Conservation (phyloP, 148 eudicot species). For the Nepenthes mirabilis region DNA sequence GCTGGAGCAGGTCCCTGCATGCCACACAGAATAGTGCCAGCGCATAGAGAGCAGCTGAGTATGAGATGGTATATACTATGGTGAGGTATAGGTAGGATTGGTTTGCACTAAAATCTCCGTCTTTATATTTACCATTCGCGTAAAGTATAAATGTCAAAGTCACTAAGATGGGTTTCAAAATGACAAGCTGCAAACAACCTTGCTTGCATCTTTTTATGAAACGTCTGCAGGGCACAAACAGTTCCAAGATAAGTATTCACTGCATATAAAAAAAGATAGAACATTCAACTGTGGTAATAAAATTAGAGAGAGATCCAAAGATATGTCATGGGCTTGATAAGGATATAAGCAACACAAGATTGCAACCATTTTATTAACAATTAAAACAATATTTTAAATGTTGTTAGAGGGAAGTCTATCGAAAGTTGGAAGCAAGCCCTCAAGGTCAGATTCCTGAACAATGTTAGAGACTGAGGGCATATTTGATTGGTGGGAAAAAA, state of each 20-base stretch:
- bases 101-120: constrained; percentile 77
- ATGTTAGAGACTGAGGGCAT: too few relatives aligned
- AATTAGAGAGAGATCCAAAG: too few relatives aligned
- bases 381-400: too few relatives aligned
- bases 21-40: constrained; percentile 90
- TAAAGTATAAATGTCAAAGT: constrained; percentile 70
- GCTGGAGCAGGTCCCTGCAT: constrained; percentile 90
- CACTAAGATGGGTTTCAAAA: constrained; percentile 84
- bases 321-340: too few relatives aligned
- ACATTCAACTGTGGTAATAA: background rate
- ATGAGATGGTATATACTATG: constrained; percentile 80
- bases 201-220: constrained; percentile 95
- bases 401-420: too few relatives aligned
- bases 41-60: constrained; percentile 81
- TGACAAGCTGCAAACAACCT: constrained; percentile 95
- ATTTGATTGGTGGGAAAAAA: too few relatives aligned
- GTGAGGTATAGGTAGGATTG: constrained; percentile 91
- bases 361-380: too few relatives aligned
- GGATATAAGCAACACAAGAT: too few relatives aligned
- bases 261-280: background rate
- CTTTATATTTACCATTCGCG: constrained; percentile 80
- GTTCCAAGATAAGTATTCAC: background rate
- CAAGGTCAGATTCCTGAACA: too few relatives aligned
- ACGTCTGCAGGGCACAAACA: constrained; percentile 46
- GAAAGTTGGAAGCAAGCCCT: too few relatives aligned